These are phyloP conservation scores for Barnettozyma sucrosica DNA, from an alignment of 805 yeast genomes.

Conservation along the genomic window DNA sequence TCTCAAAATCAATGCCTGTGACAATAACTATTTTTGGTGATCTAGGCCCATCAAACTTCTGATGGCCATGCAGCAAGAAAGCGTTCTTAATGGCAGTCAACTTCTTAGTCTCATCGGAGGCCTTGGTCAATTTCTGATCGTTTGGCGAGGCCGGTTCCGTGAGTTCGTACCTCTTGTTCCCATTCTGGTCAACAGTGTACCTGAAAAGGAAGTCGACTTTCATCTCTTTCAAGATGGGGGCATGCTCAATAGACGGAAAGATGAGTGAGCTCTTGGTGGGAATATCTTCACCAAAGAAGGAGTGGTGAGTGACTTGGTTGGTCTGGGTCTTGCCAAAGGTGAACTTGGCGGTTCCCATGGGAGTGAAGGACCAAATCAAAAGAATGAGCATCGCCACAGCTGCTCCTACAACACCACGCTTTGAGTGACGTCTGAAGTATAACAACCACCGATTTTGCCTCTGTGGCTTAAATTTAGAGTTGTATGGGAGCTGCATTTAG, in stretches of 20 bases:
- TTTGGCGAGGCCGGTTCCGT: conserved; percentile 29
- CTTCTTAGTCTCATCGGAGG: conserved; percentile 30
- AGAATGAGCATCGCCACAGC: neutral
- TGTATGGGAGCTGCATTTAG: conserved; percentile 24
- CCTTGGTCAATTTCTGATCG: conserved; percentile 34
- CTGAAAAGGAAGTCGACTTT: conserved; percentile 47
- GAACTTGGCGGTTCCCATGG: neutral
- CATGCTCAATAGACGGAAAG: conserved; percentile 73
- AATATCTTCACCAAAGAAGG: conserved; percentile 39
- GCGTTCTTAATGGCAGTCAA: conserved; percentile 42
- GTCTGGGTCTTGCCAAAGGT: conserved; percentile 1
- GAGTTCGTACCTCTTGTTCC: conserved; percentile 29
- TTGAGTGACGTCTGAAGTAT: conserved; percentile 10
- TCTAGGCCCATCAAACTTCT: conserved; percentile 35
- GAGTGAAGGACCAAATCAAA: neutral
- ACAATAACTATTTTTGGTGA: conserved; percentile 72
- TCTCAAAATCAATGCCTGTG: conserved; percentile 71
- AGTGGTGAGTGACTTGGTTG: conserved; percentile 33
- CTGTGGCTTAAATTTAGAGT: conserved; percentile 25
- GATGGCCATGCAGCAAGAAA: conserved; percentile 62
- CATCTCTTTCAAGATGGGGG: conserved; percentile 52
- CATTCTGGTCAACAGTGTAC: conserved; percentile 41
- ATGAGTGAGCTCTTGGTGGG: conserved; percentile 48
- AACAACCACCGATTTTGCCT: conserved; percentile 7
- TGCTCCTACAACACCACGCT: conserved; percentile 9